Percentiles rank a stretch among this genome's conserved stretches.
phyloP scores from a whole-genome alignment of 441 rosid genomes.

The Mallotus japonicus region DNA sequence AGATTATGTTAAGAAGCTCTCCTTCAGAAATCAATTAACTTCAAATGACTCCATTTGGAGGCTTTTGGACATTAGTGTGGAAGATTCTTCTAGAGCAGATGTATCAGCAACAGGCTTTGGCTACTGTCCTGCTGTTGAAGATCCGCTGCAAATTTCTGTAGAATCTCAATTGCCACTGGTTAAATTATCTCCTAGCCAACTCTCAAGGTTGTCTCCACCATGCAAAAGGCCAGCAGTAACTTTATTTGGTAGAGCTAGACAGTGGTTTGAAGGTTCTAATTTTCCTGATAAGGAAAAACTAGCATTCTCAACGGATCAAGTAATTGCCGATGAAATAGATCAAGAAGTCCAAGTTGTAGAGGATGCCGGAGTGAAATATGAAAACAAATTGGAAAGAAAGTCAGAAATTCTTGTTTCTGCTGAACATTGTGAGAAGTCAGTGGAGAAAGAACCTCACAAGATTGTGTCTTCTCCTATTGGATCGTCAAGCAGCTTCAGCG shows the following conservation, averaged over 20 bases:
- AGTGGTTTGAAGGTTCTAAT: constrained; percentile 35
- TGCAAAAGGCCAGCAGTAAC: constrained; percentile 46
- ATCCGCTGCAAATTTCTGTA: constrained; percentile 24
- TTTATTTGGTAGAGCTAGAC: constrained; percentile 74
- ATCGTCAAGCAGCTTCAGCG: constrained; percentile 44
- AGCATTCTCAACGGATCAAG: constrained; percentile 24
- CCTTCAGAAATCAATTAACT: constrained; percentile 41
- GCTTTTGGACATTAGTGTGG: constrained; percentile 55
- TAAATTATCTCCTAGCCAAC: constrained; percentile 21
- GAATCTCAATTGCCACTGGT: constrained; percentile 28
- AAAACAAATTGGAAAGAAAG: constrained; percentile 20
- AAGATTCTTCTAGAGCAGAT: constrained; percentile 32
- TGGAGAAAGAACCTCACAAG: constrained; percentile 23
- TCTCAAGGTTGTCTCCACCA: constrained; percentile 42
- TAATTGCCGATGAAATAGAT: constrained; percentile 21
- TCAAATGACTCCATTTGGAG: constrained; percentile 68
- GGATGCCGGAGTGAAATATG: constrained; percentile 11
- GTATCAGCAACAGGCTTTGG: constrained; percentile 21
- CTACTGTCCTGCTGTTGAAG: constrained; percentile 32
- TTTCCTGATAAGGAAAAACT: constrained; percentile 20
- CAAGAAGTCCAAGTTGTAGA: constrained; percentile 16
- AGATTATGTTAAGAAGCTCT: constrained; percentile 60
- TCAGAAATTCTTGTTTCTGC: constrained; percentile 15
- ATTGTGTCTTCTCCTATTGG: constrained; percentile 23
- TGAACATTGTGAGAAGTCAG: constrained; percentile 18